Base-by-base conservation (phyloP, 2,329 filamentous ascomycete genomes). In the Xylariaceae sp. region DNA sequence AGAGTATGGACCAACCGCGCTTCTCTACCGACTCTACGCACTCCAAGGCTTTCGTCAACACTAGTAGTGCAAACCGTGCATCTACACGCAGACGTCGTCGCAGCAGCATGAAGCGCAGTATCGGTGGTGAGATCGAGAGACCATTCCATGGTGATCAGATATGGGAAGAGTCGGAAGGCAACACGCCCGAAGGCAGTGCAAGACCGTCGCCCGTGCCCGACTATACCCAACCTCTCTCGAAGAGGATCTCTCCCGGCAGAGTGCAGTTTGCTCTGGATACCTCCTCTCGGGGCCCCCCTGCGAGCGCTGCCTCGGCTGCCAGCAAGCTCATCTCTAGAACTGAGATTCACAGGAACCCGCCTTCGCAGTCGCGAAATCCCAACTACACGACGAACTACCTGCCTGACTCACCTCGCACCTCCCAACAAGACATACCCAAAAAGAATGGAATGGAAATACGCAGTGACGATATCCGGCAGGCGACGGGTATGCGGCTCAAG, bases 401-500 rank as follows among this genome's bases (percentile, higher is more conserved):
- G 3, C 66, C 74, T 11, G 73, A 76, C 2, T 71, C 59, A 66
- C 72, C 56, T 57, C 68, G 61, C 64, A 73, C 52, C 7, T 66
- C 65, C 4, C 77, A 30, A 30, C 23, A 80, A 17, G 74, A 78
- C 5, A 76, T 80, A 45, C 82, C 82, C 50, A 87, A 80, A 64
- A 92, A 89, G 74, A 86, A 94, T 69, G 91, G 89, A 17, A 81
- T 90, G 64, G 92, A 97, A 73, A 85, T 96, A 63, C 85, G 92
- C 66, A 79, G 89, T 68, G 88, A 96, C 54, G 93, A 97, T 61
- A 94, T 97, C 65, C 86, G 90, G 61, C 85, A 89, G 66, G 93
- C 93, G 57, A 97, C 93, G 6, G 94, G 89, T 75, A 95, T 95
- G 84, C 88, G 81, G 72, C 79, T 94, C 64, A 92, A 86, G 73